Evolutionary conservation across 2,329 filamentous ascomycete genomes (phyloP).

Genomic region (Davidsoniella eucalypti): DNA sequence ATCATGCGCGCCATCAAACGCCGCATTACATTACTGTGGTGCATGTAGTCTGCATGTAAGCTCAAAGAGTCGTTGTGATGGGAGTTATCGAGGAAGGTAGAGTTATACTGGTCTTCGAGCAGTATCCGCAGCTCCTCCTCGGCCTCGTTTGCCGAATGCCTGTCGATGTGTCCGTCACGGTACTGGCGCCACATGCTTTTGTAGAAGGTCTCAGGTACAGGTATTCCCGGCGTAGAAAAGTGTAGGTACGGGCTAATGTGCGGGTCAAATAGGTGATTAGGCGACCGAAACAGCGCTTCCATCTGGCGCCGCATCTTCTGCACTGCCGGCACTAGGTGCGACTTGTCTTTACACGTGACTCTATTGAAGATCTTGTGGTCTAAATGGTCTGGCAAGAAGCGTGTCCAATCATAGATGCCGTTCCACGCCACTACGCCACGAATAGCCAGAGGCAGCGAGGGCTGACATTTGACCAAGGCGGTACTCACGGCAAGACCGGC

Average conservation of each 20-base stretch:
- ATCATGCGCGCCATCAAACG: not conserved
- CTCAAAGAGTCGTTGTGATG: constrained; percentile 8
- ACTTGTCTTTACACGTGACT: not conserved
- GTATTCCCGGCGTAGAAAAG: constrained; percentile 36
- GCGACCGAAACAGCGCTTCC: constrained; percentile 29
- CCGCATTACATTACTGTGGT: constrained; percentile 6
- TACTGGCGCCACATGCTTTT: constrained; percentile 14
- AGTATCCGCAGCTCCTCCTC: constrained; percentile 1
- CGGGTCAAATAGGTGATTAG: constrained; percentile 37
- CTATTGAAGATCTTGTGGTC: constrained; percentile 20
- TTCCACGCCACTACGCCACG: constrained; percentile 40
- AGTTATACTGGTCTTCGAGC: not conserved
- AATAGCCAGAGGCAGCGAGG: constrained; percentile 28
- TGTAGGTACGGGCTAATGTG: constrained; percentile 43
- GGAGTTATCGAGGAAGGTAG: constrained; percentile 10
- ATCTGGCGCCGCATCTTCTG: constrained; percentile 15
- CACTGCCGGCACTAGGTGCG: not conserved
- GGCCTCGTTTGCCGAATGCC: not conserved
- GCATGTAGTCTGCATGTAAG: not conserved
- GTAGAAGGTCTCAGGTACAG: constrained; percentile 29
- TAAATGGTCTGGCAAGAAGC: constrained; percentile 37
- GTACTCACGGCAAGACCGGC: constrained; percentile 40
- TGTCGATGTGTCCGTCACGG: not conserved
- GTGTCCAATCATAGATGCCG: constrained; percentile 49
- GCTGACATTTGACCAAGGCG: constrained; percentile 37